Base-by-base conservation (phyloP, 805 yeast species). In the Metschnikowia cubensis region DNA sequence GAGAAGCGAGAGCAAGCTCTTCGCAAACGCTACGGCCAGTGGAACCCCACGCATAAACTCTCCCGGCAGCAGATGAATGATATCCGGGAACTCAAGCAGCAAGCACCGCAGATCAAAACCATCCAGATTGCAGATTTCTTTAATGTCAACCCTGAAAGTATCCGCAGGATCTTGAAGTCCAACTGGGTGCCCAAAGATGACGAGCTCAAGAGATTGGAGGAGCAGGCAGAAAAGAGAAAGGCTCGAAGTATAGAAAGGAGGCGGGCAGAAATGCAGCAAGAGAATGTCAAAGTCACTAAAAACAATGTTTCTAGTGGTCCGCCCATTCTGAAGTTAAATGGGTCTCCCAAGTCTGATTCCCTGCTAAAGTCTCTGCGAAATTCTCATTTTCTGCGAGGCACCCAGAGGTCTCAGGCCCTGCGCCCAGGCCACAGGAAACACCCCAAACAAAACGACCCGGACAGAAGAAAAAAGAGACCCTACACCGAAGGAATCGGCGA, bases 101-200 rank as follows among this genome's bases (percentile, higher is more conserved):
- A 76, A 48, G 66, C 73, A 53, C 96, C 97, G 0, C 74, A 78
- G n/a, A 55, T 87, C 47, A 79, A 77, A 3, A 76, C 84, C 2
- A 69, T 70, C 2, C 84, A 81, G 39, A 63, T 91, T 5, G 85
- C 89, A 0, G 71, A 77, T 32, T 77, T 77, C 60, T 90, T 85
- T 66, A 71, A 77, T 44, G 76, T 89, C 4, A 85, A 94, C 0
- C 92, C 95, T 0, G 95, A 90, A 57, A 87, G 91, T 0, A 79
- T 90, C 2, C 73, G 96, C 51, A 77, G 96, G 54, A 89, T 91
- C 17, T 63, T 91, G 55, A 83, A 81, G 62, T 83, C 92, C 4
- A 81, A 76, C 35, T 91, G 96, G 95, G 67, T 64, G 15, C 96
- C 96, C 0, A 72, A 66, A 4, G 75, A 70, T 1, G 75, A 74